Evolutionary conservation across 2,329 filamentous ascomycete species (phyloP), one percentile per base, ranked within the genome.

Genomic region (Tolypocladium amazonense): DNA sequence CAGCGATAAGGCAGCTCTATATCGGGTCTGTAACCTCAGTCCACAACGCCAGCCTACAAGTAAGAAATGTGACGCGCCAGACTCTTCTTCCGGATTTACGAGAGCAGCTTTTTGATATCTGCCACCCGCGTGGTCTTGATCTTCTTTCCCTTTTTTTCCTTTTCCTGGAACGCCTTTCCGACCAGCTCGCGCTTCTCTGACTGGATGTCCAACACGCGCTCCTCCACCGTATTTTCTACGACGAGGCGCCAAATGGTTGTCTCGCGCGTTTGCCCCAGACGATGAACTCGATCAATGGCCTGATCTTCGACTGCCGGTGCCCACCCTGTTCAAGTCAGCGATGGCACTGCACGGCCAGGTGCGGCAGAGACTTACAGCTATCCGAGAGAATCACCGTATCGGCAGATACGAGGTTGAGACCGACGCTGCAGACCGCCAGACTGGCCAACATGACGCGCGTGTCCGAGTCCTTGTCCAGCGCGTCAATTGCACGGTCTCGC

Each of bases 221-320:
- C 89, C 71, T 96, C 92, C 6, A 96, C 85, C 9, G 84, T 89
- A 1, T 80, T 83, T 66, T 96, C 88, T 76, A 96, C 88, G 1
- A 96, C 84, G 12, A 96, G 77, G 55, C 91, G 80, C 79, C 90
- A 94, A 1, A 96, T 87, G 1, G 85, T 92, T 0, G 88, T 92
- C 62, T 87, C 82, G 43, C 88, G 82, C 63, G 81, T 92, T 75
- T 96, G 92, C 0, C 92, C 92, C 0, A 96, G 79, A 0, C 92
- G 82, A 70, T 96, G 90, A 8, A 96, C 91, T 5, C 92, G 87
- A 69, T 96, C 92, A 3, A 96, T 82, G 4, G 92, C 92, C 70
- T 96, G 92, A 65, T 96, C 91, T 72, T 96, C 92, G 59, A 96
- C 94, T 0, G 91, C 91, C 0, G 92, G 92, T 1, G 92, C 91